Percentiles rank a stretch among this genome's conserved stretches.
Conservation (phyloP, 805 yeast species). For the Isabelozyma rhagii region DNA sequence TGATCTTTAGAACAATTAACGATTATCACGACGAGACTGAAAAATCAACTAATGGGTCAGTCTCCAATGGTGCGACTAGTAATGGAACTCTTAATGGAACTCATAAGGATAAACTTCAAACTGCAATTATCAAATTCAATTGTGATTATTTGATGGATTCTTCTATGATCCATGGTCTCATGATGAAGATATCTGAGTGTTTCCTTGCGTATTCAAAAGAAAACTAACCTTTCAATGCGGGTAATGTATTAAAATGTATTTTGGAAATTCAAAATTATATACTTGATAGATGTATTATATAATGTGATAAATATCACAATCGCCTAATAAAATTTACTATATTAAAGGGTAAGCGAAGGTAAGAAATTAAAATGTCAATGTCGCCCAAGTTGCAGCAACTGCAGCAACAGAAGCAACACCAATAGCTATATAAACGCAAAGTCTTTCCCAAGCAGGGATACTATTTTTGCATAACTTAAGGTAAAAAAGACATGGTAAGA, state of each 20-base stretch:
- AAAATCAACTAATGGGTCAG: not conserved
- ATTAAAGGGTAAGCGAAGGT: not conserved
- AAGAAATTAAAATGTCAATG: constrained; percentile 9
- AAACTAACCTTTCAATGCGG: not conserved
- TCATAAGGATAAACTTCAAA: not conserved
- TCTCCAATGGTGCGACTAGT: not conserved
- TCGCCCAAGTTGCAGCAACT: constrained; percentile 57
- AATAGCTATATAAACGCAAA: constrained; percentile 43
- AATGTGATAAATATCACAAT: not conserved
- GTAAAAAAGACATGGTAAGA: constrained; percentile 75
- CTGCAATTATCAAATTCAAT: constrained; percentile 27
- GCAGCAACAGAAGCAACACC: constrained; percentile 47
- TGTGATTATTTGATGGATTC: constrained; percentile 35
- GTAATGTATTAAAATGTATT: not conserved
- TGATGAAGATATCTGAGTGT: constrained; percentile 27
- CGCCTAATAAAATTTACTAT: not conserved
- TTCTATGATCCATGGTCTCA: constrained; percentile 22
- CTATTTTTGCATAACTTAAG: constrained; percentile 48
- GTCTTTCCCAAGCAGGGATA: constrained; percentile 36
- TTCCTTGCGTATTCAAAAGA: constrained; percentile 14
- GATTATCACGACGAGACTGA: constrained; percentile 10
- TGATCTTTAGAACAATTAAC: constrained; percentile 24
- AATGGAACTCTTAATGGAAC: not conserved
- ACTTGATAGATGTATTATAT: not conserved
- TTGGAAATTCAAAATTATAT: not conserved